A percentile compares a stretch with the other conserved stretches of the same genome.
phyloP scores from a whole-genome alignment of 108 stramenopile species.

The Conticribra weissflogii region DNA sequence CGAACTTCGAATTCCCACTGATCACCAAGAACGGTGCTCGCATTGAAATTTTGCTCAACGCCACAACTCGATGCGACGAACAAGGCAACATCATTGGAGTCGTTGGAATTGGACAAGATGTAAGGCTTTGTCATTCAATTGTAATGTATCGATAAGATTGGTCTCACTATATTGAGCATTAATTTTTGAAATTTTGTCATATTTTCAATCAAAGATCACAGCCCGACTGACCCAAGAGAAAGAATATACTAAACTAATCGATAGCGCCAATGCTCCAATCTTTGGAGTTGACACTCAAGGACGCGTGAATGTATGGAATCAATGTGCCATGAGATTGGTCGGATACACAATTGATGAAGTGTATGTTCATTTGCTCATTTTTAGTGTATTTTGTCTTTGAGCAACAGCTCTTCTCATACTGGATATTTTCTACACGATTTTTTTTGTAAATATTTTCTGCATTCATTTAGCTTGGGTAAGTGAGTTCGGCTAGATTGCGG shows the following conservation, averaged over 20 bases:
- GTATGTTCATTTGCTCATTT: too few relatives aligned
- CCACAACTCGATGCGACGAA: slow-evolving; percentile 43
- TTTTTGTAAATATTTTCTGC: too few relatives aligned
- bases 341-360: slow-evolving; percentile 59
- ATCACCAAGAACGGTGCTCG: slow-evolving; percentile 30
- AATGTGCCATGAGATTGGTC: slow-evolving; percentile 47
- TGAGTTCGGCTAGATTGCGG: too few relatives aligned
- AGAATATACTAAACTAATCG: slow-evolving; percentile 54
- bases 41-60: slow-evolving; percentile 52
- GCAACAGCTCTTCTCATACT: too few relatives aligned
- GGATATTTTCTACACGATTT: too few relatives aligned
- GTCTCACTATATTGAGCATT: too few relatives aligned
- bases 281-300: slow-evolving; percentile 67
- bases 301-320: slow-evolving; percentile 71
- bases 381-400: too few relatives aligned
- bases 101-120: slow-evolving; percentile 29
- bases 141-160: too few relatives aligned
- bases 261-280: slow-evolving; percentile 66
- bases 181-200: too few relatives aligned
- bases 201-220: too few relatives aligned
- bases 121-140: too few relatives aligned
- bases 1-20: background rate
- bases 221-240: slow-evolving; percentile 30
- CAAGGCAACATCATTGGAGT: slow-evolving; percentile 48
- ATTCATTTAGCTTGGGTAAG: too few relatives aligned